Evolutionary conservation across 2,329 filamentous ascomycete genomes (phyloP).

Genomic region (Colletotrichum sp.): DNA sequence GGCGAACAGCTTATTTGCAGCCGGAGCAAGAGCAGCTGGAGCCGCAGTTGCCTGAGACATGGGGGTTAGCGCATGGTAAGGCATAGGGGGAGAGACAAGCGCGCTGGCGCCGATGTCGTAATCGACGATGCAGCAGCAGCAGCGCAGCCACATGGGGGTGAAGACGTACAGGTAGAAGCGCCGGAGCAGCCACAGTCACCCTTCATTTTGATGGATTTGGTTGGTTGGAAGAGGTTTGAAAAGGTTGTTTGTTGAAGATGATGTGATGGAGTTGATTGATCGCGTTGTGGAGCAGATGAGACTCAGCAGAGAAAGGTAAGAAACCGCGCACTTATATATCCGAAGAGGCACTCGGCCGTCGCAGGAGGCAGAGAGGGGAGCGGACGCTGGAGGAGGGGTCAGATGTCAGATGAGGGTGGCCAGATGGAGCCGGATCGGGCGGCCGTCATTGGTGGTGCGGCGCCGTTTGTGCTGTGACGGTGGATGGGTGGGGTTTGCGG

Average conservation of each 20-base stretch:
- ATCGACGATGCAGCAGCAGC: neutral
- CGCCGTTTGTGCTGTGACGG: slow-evolving; percentile 9
- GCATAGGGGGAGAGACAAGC: neutral
- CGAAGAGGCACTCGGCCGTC: neutral
- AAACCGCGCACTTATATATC: slow-evolving; percentile 18
- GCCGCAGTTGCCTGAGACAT: slow-evolving; percentile 23
- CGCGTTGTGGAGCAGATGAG: neutral
- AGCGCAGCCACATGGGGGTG: neutral
- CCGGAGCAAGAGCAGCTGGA: slow-evolving; percentile 22
- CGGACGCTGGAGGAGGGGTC: slow-evolving; percentile 10
- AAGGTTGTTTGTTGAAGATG: slow-evolving; percentile 4
- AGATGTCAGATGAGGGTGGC: slow-evolving; percentile 21
- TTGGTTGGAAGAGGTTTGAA: neutral
- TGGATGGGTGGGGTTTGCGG: slow-evolving; percentile 11
- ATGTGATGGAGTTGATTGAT: slow-evolving; percentile 4
- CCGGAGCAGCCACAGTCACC: slow-evolving; percentile 27
- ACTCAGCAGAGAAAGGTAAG: neutral
- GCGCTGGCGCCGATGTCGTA: neutral
- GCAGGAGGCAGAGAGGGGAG: neutral
- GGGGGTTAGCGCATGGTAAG: neutral
- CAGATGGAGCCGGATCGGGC: slow-evolving; percentile 17
- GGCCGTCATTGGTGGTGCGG: slow-evolving; percentile 7
- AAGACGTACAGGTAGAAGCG: slow-evolving; percentile 21
- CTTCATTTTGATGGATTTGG: slow-evolving; percentile 25
- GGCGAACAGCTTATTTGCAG: neutral